Evolutionary conservation across 2,329 filamentous ascomycete genomes (phyloP), one percentile per base, ranked within the genome.

Genomic region (Fusarium oxysporum): DNA sequence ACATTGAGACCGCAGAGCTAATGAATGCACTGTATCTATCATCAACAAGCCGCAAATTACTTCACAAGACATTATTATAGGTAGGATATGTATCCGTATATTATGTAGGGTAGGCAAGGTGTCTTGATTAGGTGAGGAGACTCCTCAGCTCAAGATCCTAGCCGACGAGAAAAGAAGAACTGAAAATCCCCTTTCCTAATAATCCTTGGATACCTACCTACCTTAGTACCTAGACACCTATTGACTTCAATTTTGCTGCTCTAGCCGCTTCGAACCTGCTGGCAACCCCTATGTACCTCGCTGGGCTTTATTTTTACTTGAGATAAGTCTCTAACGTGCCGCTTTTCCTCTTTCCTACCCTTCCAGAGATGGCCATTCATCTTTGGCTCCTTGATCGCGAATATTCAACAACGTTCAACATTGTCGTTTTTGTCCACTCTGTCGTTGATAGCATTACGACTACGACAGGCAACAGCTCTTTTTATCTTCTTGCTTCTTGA

Each of bases 381-480:
- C 48, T 55, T 48, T 32, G 40, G 47, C 30, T 72, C 41, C 28
- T 32, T 41, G 33, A 54, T 47, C 38, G 30, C 40, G 35, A 47
- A 48, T 61, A 37, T 55, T 37, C 25, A 57, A 28, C 17, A 51
- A 57, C 58, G 25, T 50, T 47, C 51, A 64, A 40, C 50, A 54
- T 70, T 40, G 54, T 51, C 47, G 37, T 55, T 43, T 53, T 59
- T 70, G 37, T 66, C 45, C 56, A 60, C 55, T 33, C 28, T 48
- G 43, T 58, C 55, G 33, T 56, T 48, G 63, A 51, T 53, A 63
- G 60, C 47, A 62, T 69, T 72, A 65, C 63, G 63, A 60, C 56
- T 50, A 45, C 44, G 32, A 65, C 43, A 74, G 71, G 71, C 71
- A 74, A 54, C 68, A 74, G 47, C 60, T 72, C 56, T 65, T 59